Base-by-base conservation (phyloP, 345 rosid species). In the Luvunga scandens region DNA sequence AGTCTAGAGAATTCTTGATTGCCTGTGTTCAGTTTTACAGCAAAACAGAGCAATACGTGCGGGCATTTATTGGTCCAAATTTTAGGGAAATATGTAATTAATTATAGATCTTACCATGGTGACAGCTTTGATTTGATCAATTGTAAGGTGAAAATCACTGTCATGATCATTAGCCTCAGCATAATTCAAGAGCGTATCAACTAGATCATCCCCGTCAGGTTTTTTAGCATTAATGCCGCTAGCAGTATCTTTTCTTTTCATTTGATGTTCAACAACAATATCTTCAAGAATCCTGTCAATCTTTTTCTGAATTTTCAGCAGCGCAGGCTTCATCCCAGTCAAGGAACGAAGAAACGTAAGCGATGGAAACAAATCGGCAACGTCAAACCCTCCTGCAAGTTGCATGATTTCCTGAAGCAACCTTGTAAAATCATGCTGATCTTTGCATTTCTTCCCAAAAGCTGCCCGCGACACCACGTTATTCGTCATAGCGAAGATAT, bases 171-270 rank as follows among this genome's bases (percentile, higher is more conserved):
- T 45, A 21, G 22, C 71, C 24, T 63, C 77, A 30, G 53, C 72
- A 75, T 75, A 13, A 80, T 75, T 78, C 57, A 81, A 64, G 53
- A 80, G 75, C 27, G 76, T 71, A 39, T 84, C 80, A 9, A 75
- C 62, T 10, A 84, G 22, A 64, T 81, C 80, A 31, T 75, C 71
- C 7, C 59, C 39, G 1, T 73, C 56, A 12, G 22, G 12, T 25
- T 56, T 48, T 45, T 13, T 14, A 3, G 4, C 50, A 12, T n/a
- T 78, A 30, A n/a, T 33, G 1, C 38, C 14, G 16, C 22, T 2
- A 1, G 42, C 21, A 39, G 16, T 2, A 5, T 25, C 36, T 76
- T 61, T 24, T 48, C 78, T 74, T 69, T 48, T 69, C 19, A 57
- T n/a, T 56, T 73, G 61, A 60, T 84, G 78, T 14, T 72, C 53